These are phyloP conservation scores for Vitrella brassicaformis DNA, from an alignment of 73 alveolate genomes.

Conservation along the genomic window DNA sequence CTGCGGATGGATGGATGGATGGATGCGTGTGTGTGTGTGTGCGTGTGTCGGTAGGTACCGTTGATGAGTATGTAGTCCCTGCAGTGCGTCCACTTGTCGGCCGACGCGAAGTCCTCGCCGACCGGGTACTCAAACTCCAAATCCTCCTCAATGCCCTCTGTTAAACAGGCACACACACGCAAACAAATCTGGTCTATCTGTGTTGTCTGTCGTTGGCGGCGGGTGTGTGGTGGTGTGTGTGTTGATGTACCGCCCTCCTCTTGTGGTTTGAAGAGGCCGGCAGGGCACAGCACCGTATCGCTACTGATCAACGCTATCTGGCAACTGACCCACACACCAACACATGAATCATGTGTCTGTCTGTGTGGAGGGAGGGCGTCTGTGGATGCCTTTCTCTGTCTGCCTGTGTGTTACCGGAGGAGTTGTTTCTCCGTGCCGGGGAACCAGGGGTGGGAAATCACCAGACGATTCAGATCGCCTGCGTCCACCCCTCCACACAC, in stretches of 20 bases:
- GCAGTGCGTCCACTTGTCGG: neutral
- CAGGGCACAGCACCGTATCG: slow-evolving; percentile 58
- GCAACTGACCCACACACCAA: too few relatives aligned
- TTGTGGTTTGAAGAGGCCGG: slow-evolving; percentile 24
- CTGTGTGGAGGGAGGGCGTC: neutral
- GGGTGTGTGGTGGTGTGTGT: neutral
- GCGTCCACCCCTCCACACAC: neutral
- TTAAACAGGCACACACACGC: neutral
- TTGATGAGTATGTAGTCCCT: neutral
- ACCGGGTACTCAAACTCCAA: neutral
- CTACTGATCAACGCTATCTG: slow-evolving; percentile 29
- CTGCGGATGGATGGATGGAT: neutral
- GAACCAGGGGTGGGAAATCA: slow-evolving; percentile 70
- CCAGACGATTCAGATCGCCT: slow-evolving; percentile 45
- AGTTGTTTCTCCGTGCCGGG: slow-evolving; percentile 69
- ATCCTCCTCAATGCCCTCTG: neutral
- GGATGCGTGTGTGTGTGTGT: too few relatives aligned
- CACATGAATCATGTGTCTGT: neutral
- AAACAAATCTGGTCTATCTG: neutral
- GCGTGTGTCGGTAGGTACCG: too few relatives aligned
- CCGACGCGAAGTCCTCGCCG: neutral
- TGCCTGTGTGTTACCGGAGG: slow-evolving; percentile 53
- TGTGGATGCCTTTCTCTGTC: slow-evolving; percentile 5
- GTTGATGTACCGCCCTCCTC: neutral
- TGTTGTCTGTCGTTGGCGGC: neutral